Percentiles rank a stretch among this genome's conserved stretches.
Conservation (phyloP, 345 rosid species). For the Psidium guajava region DNA sequence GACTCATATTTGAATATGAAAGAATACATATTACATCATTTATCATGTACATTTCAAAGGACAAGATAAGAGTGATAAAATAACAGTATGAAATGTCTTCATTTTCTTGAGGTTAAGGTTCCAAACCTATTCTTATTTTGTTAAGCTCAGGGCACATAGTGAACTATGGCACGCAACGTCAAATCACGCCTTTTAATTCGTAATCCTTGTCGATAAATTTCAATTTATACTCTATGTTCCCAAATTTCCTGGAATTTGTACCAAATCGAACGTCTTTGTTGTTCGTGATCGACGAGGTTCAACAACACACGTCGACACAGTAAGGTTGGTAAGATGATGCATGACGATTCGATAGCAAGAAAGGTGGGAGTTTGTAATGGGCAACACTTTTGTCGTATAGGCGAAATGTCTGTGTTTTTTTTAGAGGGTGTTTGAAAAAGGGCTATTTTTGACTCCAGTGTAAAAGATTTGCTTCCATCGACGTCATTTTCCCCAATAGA, state of each 20-base stretch:
- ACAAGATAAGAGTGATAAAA: neutral
- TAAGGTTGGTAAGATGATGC: neutral
- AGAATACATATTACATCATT: neutral
- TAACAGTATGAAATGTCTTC: too few relatives aligned
- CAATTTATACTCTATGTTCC: neutral
- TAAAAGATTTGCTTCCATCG: neutral
- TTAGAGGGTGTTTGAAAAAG: neutral
- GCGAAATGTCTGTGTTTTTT: neutral
- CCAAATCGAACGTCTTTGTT: neutral
- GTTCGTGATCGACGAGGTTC: neutral
- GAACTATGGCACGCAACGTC: neutral
- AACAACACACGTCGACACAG: neutral
- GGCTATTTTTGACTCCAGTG: neutral
- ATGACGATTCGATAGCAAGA: neutral
- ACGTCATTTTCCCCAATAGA: neutral
- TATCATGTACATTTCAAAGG: neutral
- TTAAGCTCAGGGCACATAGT: neutral
- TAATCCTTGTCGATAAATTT: neutral
- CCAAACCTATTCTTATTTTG: neutral
- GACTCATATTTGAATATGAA: neutral
- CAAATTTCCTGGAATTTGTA: neutral
- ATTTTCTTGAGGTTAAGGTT: neutral
- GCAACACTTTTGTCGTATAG: neutral
- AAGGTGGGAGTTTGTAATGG: fast-evolving
- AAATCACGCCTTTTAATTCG: neutral